Percentiles rank a stretch among this genome's conserved stretches.
These are phyloP conservation scores for Kwoniella pini DNA, from an alignment of 768 basidiomycete species.

Conservation along the genomic window DNA sequence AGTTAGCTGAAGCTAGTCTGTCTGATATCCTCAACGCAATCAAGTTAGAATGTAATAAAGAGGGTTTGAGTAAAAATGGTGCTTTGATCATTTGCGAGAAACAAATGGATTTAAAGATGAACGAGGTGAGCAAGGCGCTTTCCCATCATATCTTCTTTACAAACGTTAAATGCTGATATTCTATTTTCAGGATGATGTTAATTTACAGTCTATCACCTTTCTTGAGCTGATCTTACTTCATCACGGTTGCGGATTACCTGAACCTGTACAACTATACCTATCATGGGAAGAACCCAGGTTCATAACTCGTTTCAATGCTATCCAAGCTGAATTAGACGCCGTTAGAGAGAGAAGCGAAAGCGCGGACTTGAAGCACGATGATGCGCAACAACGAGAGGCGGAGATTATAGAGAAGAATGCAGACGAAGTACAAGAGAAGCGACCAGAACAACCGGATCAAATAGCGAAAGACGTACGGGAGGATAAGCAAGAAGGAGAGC, in stretches of 20 bases:
- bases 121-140: slow-evolving; percentile 30
- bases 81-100: slow-evolving; percentile 41
- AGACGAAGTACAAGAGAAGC: slow-evolving; percentile 69
- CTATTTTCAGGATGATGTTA: slow-evolving; percentile 32
- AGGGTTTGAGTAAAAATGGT: slow-evolving; percentile 19
- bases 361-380: slow-evolving; percentile 44
- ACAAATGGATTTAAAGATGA: slow-evolving; percentile 41
- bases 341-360: neutral
- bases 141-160: neutral
- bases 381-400: slow-evolving; percentile 86
- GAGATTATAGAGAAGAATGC: slow-evolving; percentile 75
- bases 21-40: slow-evolving; percentile 46
- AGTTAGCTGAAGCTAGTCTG: slow-evolving; percentile 58
- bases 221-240: slow-evolving; percentile 55
- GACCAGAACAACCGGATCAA: neutral
- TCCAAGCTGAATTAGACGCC: slow-evolving; percentile 29
- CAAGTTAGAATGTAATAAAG: slow-evolving; percentile 18
- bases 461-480: neutral
- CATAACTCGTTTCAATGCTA: slow-evolving; percentile 28
- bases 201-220: slow-evolving; percentile 47
- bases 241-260: slow-evolving; percentile 28
- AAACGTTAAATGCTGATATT: slow-evolving; percentile 20
- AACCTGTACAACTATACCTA: slow-evolving; percentile 28
- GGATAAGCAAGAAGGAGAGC: neutral
- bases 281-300: slow-evolving; percentile 34